Evolutionary conservation across 169 alveolate species (phyloP).

Genomic region (Cryptosporidium sp.): DNA sequence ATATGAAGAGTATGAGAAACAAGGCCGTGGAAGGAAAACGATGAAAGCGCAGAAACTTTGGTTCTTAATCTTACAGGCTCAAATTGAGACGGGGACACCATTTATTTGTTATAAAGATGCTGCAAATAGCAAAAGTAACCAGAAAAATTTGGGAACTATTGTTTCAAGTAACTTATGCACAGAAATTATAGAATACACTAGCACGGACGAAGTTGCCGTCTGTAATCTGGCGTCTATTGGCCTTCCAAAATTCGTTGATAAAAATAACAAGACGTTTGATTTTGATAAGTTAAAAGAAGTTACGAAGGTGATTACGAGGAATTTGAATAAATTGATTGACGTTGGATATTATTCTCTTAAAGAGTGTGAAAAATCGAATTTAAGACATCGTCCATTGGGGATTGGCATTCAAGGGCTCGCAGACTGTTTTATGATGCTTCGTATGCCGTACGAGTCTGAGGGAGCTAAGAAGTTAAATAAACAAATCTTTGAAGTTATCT

Average conservation of each 20-base stretch:
- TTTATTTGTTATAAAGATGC: conserved; percentile 97
- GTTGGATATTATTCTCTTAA: conserved; percentile 94
- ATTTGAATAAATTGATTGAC: conserved; percentile 96
- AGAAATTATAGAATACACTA: conserved; percentile 97
- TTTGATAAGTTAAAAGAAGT: conserved; percentile 86
- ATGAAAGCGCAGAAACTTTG: conserved; percentile 96
- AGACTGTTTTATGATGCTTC: conserved; percentile 95
- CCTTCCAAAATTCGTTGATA: conserved; percentile 84
- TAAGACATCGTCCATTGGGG: conserved; percentile 98
- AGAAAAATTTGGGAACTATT: conserved; percentile 97
- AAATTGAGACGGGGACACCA: conserved; percentile 99
- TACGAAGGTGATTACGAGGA: conserved; percentile 92
- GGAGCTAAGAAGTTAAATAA: conserved; percentile 93
- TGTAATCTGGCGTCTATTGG: conserved; percentile 98
- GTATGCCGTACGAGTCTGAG: conserved; percentile 95
- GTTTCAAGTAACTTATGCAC: conserved; percentile 96
- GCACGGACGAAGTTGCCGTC: conserved; percentile 98
- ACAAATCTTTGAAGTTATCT: conserved; percentile 97
- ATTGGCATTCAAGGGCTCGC: conserved; percentile 99
- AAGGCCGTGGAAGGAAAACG: conserved; percentile 93
- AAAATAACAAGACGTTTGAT: conserved; percentile 82
- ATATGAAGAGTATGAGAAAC: conserved; percentile 87
- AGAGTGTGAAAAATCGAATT: conserved; percentile 94
- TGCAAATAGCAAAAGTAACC: conserved; percentile 95
- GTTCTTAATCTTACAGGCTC: conserved; percentile 95